These are phyloP conservation scores for Entomortierella lignicola DNA, from an alignment of 192 early-diverging fungal species.

Conservation along the genomic window DNA sequence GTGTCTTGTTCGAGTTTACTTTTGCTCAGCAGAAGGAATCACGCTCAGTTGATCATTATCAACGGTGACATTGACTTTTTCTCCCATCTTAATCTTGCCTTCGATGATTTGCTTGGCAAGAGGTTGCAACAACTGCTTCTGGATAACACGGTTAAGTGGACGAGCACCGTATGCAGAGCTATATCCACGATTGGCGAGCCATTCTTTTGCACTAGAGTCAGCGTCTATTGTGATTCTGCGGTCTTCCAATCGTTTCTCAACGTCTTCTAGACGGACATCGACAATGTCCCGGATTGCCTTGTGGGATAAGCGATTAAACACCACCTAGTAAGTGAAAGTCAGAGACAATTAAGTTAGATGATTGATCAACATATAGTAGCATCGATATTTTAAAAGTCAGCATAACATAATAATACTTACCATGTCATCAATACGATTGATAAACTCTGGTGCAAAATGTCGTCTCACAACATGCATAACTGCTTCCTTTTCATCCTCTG, in stretches of 20 bases:
- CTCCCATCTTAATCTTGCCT: constrained; percentile 63
- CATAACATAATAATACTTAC: constrained; percentile 35
- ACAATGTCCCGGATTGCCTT: constrained; percentile 79
- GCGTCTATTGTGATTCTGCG: constrained; percentile 79
- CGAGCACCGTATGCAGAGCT: constrained; percentile 96
- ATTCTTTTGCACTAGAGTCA: constrained; percentile 76
- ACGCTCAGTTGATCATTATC: constrained; percentile 50
- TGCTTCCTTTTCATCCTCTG: constrained; percentile 65
- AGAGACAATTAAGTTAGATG: too few species aligned
- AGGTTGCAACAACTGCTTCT: constrained; percentile 71
- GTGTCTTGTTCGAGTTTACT: too few species aligned
- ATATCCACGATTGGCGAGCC: constrained; percentile 83
- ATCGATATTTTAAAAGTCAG: too few species aligned
- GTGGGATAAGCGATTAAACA: constrained; percentile 79
- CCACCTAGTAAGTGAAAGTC: constrained; percentile 28
- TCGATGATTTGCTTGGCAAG: constrained; percentile 63
- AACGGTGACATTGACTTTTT: constrained; percentile 52
- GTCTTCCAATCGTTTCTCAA: constrained; percentile 78
- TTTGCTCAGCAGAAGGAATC: neutral
- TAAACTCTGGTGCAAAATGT: constrained; percentile 84
- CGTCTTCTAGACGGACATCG: constrained; percentile 75
- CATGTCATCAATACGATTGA: constrained; percentile 84
- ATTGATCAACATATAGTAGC: too few species aligned
- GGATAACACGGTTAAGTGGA: constrained; percentile 90
- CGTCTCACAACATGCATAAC: constrained; percentile 77